Base-by-base conservation (phyloP, 2,329 filamentous ascomycete genomes). In the Penicillium polonicum region DNA sequence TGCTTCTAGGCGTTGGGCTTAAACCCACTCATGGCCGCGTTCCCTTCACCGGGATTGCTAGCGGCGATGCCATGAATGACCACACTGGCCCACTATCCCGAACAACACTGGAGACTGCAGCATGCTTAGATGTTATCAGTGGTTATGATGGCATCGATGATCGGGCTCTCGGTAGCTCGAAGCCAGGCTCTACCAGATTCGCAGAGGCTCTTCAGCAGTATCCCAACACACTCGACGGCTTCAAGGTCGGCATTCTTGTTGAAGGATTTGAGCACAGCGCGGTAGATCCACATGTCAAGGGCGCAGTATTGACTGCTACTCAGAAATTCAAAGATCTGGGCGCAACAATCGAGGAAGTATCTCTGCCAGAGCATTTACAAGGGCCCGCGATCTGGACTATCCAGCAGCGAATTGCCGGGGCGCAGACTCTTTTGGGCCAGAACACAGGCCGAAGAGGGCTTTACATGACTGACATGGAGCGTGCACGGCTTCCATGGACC, bases 21-120 rank as follows among this genome's bases (percentile, higher is more conserved):
- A 84, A 84, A 60, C 81, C 82, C 0, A 84, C 81, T 0, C 76
- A 80, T 54, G 78, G 80, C 0, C 70, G 83, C 0, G 74, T 85
- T 0, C 82, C 82, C 0, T 84, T 77, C 52, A 84, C 79, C 0
- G 82, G 80, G 0, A 75, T 80, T 45, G 74, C 75, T 2, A 79
- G 76, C 39, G 78, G 80, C 0, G 80, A 83, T 57, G 74, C 80
- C 0, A 75, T 80, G 2, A 78, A 82, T 42, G 83, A 85, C 59
- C 81, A 84, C 61, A 73, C 71, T 0, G 80, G 80, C 0, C 79
- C 80, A 0, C 71, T 83, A 39, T 70, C 78, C 0, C 66, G 70
- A 4, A 77, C 70, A 1, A 74, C 80, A 0, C 59, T 70, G 4
- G 79, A 82, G 17, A 68, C 70, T 23, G 79, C 81, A 6, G 60